Evolutionary conservation across 192 early-diverging fungal species (phyloP), one percentile per base, ranked within the genome.

Genomic region (Diversispora epigaea): DNA sequence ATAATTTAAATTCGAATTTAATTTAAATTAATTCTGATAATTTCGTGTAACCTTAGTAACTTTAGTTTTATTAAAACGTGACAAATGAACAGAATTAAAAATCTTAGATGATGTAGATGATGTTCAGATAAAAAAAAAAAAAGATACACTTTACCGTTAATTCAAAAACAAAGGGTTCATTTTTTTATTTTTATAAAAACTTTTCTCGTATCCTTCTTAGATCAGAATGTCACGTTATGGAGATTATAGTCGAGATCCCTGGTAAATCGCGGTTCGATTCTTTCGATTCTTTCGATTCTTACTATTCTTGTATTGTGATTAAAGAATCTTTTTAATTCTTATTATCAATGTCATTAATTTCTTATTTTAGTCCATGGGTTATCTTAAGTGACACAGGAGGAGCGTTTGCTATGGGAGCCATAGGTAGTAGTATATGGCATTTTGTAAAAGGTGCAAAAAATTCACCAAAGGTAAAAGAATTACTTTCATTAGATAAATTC

Each of bases 391-490:
- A 94, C 77, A 83, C 88, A 50, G 93, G 93, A 55, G 92, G 87
- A 71, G 92, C 93, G 19, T 99, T 99, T 80, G 92, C 90, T 73
- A 96, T 98, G 94, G 98, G 98, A 60, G 93, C 93, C 22, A 89
- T 99, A 56, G 95, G 95, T 77, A 95, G 96, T 64, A 92, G 94
- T 78, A 89, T 96, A 66, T 97, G 94, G 94, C 93, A 99, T 85
- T 93, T 91, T 74, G 95, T 97, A 85, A 98, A 99, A 79, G 98
- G 98, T 22, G 96, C 95, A 81, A 94, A 95, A 80, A 96, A 99
- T 86, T 96, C 96, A 44, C 98, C 98, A 52, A 92, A 90, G 70
- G 92, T 88, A 87, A 82, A 79, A 50, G 8, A 50, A 49, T n/a
- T n/a, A n/a, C n/a, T n/a, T n/a, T 32, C 25, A 32, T 32, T n/a